These are phyloP conservation scores for Lotus japonicus DNA, from an alignment of 306 rosid species.

Conservation along the genomic window DNA sequence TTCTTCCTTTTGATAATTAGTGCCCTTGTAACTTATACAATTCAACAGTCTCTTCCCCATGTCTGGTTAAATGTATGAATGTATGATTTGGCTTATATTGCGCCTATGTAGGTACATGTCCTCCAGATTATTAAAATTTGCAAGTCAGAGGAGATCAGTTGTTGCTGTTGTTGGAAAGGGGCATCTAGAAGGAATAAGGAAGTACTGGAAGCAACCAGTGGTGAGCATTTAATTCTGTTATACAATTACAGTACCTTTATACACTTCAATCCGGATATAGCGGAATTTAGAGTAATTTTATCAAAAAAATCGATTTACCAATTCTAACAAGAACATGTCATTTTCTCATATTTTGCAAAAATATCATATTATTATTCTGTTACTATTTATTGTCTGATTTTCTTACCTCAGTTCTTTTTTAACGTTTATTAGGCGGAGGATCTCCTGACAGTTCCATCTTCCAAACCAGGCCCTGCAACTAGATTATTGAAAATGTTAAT, in stretches of 20 bases:
- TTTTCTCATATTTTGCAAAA: neutral
- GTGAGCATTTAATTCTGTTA: conserved; percentile 21
- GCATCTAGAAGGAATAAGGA: conserved; percentile 83
- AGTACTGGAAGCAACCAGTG: conserved; percentile 89
- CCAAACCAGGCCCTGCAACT: conserved; percentile 28
- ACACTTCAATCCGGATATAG: neutral
- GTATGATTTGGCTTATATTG: neutral
- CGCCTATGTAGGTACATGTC: conserved; percentile 72
- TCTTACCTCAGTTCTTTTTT: neutral
- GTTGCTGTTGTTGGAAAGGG: conserved; percentile 97
- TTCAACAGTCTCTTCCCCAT: too few relatives aligned
- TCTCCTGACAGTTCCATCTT: conserved; percentile 58
- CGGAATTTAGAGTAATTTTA: neutral
- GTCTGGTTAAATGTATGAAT: too few relatives aligned
- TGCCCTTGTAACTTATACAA: too few relatives aligned
- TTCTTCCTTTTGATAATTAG: too few relatives aligned
- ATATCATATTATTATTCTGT: neutral
- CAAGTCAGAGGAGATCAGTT: conserved; percentile 53
- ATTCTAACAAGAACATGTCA: neutral
- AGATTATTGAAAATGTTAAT: neutral
- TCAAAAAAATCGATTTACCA: neutral
- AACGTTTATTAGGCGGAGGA: conserved; percentile 51
- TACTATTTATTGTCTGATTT: neutral
- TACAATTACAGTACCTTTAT: neutral
- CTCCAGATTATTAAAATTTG: conserved; percentile 53